These are phyloP conservation scores for Ilyonectria robusta DNA, from an alignment of 2,329 filamentous ascomycete genomes.

Conservation along the genomic window DNA sequence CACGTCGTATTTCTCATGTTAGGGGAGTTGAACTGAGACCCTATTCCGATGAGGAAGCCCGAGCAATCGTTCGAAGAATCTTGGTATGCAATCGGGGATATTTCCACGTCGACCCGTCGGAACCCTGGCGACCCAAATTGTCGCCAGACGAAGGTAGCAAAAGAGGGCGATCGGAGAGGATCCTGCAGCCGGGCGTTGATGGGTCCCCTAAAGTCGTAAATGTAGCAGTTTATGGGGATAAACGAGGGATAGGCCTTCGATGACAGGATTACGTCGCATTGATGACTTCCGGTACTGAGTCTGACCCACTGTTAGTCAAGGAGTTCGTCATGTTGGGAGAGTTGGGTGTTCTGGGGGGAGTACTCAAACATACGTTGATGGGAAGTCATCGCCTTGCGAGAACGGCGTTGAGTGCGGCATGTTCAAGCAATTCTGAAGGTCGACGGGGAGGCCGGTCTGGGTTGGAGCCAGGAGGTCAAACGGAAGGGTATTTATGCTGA, in stretches of 20 bases:
- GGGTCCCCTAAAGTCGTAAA: constrained; percentile 8
- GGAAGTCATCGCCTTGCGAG: background rate
- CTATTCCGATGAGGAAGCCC: background rate
- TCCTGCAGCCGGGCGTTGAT: constrained; percentile 11
- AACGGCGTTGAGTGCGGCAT: background rate
- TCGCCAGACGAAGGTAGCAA: background rate
- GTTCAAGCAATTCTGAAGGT: background rate
- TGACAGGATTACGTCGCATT: background rate
- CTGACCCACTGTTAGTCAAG: background rate
- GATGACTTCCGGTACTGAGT: no score
- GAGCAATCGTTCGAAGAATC: background rate
- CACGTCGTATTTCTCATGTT: background rate
- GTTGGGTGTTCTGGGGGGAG: background rate
- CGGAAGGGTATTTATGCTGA: background rate
- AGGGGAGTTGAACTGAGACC: background rate
- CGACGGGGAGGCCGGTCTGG: background rate
- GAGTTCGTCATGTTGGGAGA: background rate
- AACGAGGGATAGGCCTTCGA: background rate
- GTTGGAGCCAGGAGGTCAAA: background rate
- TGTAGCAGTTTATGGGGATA: constrained; percentile 2
- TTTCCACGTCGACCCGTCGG: background rate
- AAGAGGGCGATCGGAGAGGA: background rate
- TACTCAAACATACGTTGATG: background rate
- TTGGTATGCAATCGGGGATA: background rate
- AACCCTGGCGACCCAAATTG: background rate